Evolutionary conservation across 1,284 basidiomycete genomes (phyloP), one percentile per base, ranked within the genome.

Genomic region (Paramarasmius palmivorus): DNA sequence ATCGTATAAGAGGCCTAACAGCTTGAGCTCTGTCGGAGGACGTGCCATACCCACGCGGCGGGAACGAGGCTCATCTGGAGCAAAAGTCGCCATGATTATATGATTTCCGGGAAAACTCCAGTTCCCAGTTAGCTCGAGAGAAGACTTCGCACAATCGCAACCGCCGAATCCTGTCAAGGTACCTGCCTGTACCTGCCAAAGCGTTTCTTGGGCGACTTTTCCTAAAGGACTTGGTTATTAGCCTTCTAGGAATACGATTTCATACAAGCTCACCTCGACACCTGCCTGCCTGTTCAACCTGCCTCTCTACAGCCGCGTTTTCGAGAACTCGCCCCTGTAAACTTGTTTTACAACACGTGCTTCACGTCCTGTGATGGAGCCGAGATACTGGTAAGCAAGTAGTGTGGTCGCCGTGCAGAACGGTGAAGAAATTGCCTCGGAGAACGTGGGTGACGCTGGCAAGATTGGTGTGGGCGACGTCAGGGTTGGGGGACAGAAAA

Each of bases 1-100:
- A 55, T 56, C 50, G 44, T 29, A 29, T 46, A 46, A 17, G 44
- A 46, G 44, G n/a, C 32, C 32, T 29, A 29, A 32, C 39, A 60
- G 52, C 46, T 42, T 53, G 55, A 62, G 60, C 40, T 61, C 54
- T 47, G 56, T 49, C 55, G 63, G 65, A 56, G 63, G 61, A 57
- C 58, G 56, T 51, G 63, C 56, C 58, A 68, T 46, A n/a, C 44
- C 44, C 44, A 46, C 44, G 44, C 44, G 44, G 44, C 23, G 44
- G 25, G 44, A 46, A 46, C 44, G 44, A 46, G 44, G 44, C 44
- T 23, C 25, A 46, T 14, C 9, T 26, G 44, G n/a, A 32, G 42
- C n/a, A 5, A n/a, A 39, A 41, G 40, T 41, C 40, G 17, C n/a
- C 19, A 9, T 19, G 40, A 41, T 19, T 23, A 23, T 41, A 41